phyloP scores from a whole-genome alignment of 192 early-diverging fungal genomes.

The Coemansia aciculifera region DNA sequence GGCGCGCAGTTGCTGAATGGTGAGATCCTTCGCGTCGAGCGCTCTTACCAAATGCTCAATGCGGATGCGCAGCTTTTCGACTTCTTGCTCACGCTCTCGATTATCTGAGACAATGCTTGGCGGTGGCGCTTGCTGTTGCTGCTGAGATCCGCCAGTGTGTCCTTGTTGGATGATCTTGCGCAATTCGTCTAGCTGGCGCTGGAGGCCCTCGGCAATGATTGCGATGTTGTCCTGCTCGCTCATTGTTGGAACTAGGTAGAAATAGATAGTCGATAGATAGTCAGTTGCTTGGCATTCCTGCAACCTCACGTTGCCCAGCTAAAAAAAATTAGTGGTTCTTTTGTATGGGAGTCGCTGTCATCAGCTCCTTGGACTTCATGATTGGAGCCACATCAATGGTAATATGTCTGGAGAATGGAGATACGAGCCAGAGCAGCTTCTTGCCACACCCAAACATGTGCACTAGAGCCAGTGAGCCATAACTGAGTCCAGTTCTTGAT shows the following conservation, averaged over 20 bases:
- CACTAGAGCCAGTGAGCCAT: neutral
- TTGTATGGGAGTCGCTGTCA: neutral
- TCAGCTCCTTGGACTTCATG: neutral
- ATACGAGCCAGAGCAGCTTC: neutral
- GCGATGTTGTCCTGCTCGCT: slow-evolving; percentile 2
- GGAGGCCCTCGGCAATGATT: slow-evolving; percentile 26
- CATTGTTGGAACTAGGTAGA: neutral
- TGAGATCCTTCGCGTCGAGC: slow-evolving; percentile 31
- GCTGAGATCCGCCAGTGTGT: neutral
- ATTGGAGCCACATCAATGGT: neutral
- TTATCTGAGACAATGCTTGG: neutral
- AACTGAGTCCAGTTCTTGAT: neutral
- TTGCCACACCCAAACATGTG: neutral
- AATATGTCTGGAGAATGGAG: neutral
- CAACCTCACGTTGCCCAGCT: too few species aligned
- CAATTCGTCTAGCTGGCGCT: slow-evolving; percentile 44
- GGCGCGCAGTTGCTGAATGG: slow-evolving; percentile 16
- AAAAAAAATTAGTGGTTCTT: too few species aligned
- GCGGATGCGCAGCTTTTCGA: slow-evolving; percentile 29
- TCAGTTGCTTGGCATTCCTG: too few species aligned
- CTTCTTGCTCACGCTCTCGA: slow-evolving; percentile 21
- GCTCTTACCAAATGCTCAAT: slow-evolving; percentile 41
- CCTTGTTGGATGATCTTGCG: slow-evolving; percentile 21
- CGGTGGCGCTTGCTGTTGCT: neutral
- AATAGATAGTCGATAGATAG: neutral